These are phyloP conservation scores for Dichomitus squalens DNA, from an alignment of 1,284 basidiomycete species.

Conservation along the genomic window DNA sequence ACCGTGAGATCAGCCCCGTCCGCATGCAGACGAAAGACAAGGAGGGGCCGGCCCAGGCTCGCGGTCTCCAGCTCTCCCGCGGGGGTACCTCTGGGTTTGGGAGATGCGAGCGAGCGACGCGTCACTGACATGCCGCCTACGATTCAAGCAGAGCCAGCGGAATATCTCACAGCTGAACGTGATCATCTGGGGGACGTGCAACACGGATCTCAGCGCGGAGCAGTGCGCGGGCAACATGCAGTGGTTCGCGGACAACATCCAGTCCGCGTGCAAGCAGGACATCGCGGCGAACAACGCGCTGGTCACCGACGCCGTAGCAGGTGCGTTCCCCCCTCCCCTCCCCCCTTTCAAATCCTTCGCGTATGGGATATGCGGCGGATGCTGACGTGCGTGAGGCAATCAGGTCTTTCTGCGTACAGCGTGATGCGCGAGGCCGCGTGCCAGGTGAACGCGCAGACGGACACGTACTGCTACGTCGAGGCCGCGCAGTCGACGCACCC, in stretches of 20 bases:
- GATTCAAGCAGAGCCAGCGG: conserved; percentile 53
- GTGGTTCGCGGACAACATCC: conserved; percentile 55
- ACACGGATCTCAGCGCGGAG: conserved; percentile 49
- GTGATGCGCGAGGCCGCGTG: conserved; percentile 63
- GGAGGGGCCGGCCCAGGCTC: not conserved
- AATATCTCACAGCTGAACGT: conserved; percentile 67
- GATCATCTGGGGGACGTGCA: conserved; percentile 78
- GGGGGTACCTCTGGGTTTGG: conserved; percentile 2
- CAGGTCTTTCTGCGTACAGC: conserved; percentile 60
- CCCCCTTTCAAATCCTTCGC: conserved; percentile 4
- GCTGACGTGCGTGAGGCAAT: not conserved
- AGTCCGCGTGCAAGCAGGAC: conserved; percentile 54
- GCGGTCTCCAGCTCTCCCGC: conserved; percentile 10
- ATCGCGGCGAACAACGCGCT: conserved; percentile 50
- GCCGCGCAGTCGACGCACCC: conserved; percentile 54
- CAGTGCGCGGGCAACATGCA: conserved; percentile 65
- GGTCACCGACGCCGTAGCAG: conserved; percentile 52
- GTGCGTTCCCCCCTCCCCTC: conserved; percentile 38
- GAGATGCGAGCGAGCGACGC: no score
- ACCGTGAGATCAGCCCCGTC: no score
- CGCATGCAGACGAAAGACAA: not conserved
- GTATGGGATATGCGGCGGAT: no score
- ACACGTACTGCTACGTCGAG: conserved; percentile 71
- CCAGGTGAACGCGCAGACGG: conserved; percentile 50
- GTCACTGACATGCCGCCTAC: conserved; percentile 12